Evolutionary conservation across 1,139 yeast genomes (phyloP), one percentile per base, ranked within the genome.

Genomic region (Saccharomyces uvarum): DNA sequence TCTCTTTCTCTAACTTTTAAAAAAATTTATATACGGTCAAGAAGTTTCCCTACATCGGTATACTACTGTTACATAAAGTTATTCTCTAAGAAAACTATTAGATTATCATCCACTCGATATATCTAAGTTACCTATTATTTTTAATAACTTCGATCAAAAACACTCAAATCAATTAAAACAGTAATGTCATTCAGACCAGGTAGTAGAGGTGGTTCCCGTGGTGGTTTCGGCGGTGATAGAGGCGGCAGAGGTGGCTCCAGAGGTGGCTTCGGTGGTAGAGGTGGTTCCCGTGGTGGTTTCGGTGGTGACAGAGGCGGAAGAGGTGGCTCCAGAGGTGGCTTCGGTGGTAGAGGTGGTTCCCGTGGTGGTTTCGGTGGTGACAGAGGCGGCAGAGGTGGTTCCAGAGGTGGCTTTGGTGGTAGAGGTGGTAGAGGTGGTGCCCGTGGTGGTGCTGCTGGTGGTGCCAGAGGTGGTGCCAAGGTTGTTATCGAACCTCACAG

Each of bases 401-500:
- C 82, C 51, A 75, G 81, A 56, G 75, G 88, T 63, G 86, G 85
- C 63, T 82, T 80, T 51, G 87, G 88, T 61, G 81, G 82, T 64
- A 80, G 83, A 58, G 70, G 81, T 62, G 86, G 86, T 61, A 96
- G 96, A 65, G 88, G 89, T 77, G 79, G 89, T 66, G 88, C 86
- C 53, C 67, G 86, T 58, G 88, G 90, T 63, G 93, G 90, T 72
- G 89, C 88, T 60, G 70, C 84, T 62, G 91, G 91, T 64, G 88
- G 88, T 73, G 87, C 87, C 63, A 69, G 77, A 63, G 88, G 88
- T 64, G 99, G 98, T 73, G 96, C 97, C 69, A 93, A 88, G 79
- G 98, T 91, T 64, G 90, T 93, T 69, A 87, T 93, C 67, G 99
- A 93, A 78, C 97, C 98, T 66, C 99, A 93, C 77, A 87, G 96